These are phyloP conservation scores for Arthrobotrys entomopaga DNA, from an alignment of 2,329 filamentous ascomycete genomes.

Conservation along the genomic window DNA sequence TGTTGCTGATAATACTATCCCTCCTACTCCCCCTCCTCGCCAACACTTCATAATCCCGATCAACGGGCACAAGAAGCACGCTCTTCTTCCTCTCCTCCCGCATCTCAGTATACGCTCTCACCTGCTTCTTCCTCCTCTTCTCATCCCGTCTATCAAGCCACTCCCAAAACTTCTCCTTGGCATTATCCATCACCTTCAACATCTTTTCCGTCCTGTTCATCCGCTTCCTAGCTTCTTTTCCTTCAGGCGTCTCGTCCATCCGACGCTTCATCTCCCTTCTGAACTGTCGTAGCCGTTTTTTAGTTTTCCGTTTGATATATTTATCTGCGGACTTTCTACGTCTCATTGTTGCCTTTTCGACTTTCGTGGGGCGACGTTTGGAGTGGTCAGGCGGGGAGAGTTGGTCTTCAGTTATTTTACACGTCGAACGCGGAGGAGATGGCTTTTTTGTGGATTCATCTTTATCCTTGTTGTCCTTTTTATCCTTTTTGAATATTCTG, in stretches of 20 bases:
- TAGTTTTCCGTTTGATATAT: slow-evolving; percentile 28
- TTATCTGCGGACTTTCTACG: slow-evolving; percentile 32
- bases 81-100: slow-evolving; percentile 38
- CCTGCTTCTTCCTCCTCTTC: slow-evolving; percentile 20
- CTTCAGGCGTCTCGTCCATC: slow-evolving; percentile 17
- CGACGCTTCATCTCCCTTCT: slow-evolving; percentile 35
- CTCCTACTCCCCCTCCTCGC: slow-evolving; percentile 6
- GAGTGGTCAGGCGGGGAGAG: slow-evolving; percentile 5
- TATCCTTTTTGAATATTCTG: slow-evolving; percentile 21
- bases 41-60: slow-evolving; percentile 35
- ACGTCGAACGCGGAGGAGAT: slow-evolving; percentile 20
- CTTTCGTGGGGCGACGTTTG: slow-evolving; percentile 9
- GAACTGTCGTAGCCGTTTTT: slow-evolving; percentile 24
- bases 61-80: slow-evolving; percentile 35
- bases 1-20: no score
- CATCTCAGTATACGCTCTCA: slow-evolving; percentile 18
- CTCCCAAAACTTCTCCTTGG: slow-evolving; percentile 48
- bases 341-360: slow-evolving; percentile 15
- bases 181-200: slow-evolving; percentile 36
- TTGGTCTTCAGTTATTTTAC: slow-evolving; percentile 20
- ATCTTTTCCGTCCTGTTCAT: slow-evolving; percentile 26
- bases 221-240: slow-evolving; percentile 20
- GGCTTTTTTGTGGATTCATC: neutral
- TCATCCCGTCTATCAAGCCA: slow-evolving; percentile 43
- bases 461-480: neutral